A percentile compares a stretch with the other conserved stretches of the same genome.
phyloP scores from a whole-genome alignment of 2,329 filamentous ascomycete species.

The Sarocladium kiliense region DNA sequence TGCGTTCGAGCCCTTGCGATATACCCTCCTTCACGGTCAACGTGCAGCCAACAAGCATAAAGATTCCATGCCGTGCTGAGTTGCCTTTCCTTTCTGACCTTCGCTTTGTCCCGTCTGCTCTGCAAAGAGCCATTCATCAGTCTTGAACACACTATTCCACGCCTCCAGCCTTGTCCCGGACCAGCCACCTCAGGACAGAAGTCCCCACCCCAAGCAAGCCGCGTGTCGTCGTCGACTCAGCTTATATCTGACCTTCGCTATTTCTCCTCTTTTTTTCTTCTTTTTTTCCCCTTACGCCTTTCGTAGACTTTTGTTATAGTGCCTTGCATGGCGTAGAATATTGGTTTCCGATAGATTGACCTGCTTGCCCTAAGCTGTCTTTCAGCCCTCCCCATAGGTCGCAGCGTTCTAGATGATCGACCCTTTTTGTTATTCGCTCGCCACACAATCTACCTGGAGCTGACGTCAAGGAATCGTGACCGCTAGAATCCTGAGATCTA shows the following conservation, averaged over 20 bases:
- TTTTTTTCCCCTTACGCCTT: not conserved
- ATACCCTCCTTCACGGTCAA: conserved; percentile 6
- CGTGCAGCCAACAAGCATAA: not conserved
- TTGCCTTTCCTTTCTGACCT: not conserved
- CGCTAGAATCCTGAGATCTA: not conserved
- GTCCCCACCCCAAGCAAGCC: not conserved
- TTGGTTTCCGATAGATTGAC: conserved; percentile 4
- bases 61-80: not conserved
- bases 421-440: not conserved
- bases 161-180: not conserved
- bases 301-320: not conserved
- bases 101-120: not conserved
- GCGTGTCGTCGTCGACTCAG: not conserved
- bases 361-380: not conserved
- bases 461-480: not conserved
- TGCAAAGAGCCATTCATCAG: not conserved
- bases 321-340: not conserved
- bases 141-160: not conserved
- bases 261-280: not conserved
- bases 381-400: not conserved
- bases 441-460: not conserved
- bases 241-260: conserved; percentile 1
- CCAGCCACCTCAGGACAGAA: conserved; percentile 3
- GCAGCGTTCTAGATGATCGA: not conserved
- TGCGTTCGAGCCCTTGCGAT: not conserved